A percentile compares a stretch with the other conserved stretches of the same genome.
phyloP scores from a whole-genome alignment of 208 protist species.

The Lotmaria passim region DNA sequence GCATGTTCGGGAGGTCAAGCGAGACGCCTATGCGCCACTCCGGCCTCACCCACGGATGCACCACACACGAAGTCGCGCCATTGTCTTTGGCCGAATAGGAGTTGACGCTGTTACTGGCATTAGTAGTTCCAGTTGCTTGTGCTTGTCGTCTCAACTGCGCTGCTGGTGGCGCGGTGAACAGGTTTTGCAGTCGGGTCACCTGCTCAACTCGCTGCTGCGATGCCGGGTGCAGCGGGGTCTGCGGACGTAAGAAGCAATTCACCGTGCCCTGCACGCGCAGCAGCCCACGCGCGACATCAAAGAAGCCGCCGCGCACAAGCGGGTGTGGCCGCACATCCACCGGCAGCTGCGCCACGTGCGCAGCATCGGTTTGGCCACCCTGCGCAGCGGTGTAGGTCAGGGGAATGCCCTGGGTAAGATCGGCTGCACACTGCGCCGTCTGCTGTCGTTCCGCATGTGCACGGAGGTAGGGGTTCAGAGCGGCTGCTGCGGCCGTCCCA shows the following conservation, averaged over 20 bases:
- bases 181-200: slow-evolving; percentile 15
- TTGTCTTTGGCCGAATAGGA: too few relatives aligned
- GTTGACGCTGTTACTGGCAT: neutral
- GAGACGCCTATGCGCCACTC: slow-evolving; percentile 34
- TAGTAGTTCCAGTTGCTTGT: neutral
- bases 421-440: neutral
- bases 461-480: slow-evolving; percentile 55
- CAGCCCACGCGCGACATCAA: slow-evolving; percentile 32
- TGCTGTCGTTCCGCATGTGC: slow-evolving; percentile 24
- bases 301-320: slow-evolving; percentile 39
- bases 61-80: too few relatives aligned
- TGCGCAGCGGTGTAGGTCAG: neutral
- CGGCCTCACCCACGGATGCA: slow-evolving; percentile 42
- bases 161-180: slow-evolving; percentile 9
- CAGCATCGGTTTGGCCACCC: neutral
- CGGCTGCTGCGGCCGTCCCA: neutral
- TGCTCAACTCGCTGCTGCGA: slow-evolving; percentile 25
- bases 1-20: slow-evolving; percentile 30
- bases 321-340: slow-evolving; percentile 25
- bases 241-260: slow-evolving; percentile 17
- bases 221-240: slow-evolving; percentile 23
- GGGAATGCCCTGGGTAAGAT: slow-evolving; percentile 21
- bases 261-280: slow-evolving; percentile 29
- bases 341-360: slow-evolving; percentile 4
- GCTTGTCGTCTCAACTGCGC: too few relatives aligned